Percentiles rank a stretch among this genome's conserved stretches.
These are phyloP conservation scores for Lactarius sp. DNA, from an alignment of 768 basidiomycete genomes.

Conservation along the genomic window DNA sequence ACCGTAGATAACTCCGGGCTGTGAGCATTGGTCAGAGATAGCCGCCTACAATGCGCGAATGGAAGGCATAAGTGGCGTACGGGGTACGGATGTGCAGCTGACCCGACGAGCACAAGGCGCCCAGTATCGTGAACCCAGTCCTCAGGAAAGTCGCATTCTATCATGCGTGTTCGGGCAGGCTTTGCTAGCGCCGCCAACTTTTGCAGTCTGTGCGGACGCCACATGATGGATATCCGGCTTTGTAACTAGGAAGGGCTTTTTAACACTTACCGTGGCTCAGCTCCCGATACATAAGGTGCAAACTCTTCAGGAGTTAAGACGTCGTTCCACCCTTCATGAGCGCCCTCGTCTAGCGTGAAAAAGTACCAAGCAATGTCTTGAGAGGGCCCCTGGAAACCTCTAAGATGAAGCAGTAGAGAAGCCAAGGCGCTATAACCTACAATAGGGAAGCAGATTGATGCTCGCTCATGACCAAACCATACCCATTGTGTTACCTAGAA, in stretches of 20 bases:
- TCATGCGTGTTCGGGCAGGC: constrained; percentile 26
- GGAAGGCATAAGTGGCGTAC: constrained; percentile 24
- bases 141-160: constrained; percentile 28
- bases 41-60: no score
- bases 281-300: constrained; percentile 4
- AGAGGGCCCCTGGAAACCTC: not conserved
- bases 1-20: constrained; percentile 35
- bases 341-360: constrained; percentile 26
- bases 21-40: not conserved
- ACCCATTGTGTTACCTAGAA: constrained; percentile 20
- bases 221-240: not conserved
- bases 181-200: constrained; percentile 23
- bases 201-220: constrained; percentile 15
- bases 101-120: constrained; percentile 33
- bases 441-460: constrained; percentile 24
- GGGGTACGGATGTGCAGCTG: constrained; percentile 37
- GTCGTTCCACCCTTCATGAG: constrained; percentile 19
- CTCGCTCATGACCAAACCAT: constrained; percentile 25
- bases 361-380: constrained; percentile 29
- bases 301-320: constrained; percentile 19
- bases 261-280: constrained; percentile 23
- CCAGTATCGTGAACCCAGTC: constrained; percentile 34
- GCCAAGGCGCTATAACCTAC: not conserved
- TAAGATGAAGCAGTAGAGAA: not conserved
- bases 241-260: not conserved